Evolutionary conservation across 257 asterid genomes (phyloP).

Genomic region (Lavandula angustifolia): DNA sequence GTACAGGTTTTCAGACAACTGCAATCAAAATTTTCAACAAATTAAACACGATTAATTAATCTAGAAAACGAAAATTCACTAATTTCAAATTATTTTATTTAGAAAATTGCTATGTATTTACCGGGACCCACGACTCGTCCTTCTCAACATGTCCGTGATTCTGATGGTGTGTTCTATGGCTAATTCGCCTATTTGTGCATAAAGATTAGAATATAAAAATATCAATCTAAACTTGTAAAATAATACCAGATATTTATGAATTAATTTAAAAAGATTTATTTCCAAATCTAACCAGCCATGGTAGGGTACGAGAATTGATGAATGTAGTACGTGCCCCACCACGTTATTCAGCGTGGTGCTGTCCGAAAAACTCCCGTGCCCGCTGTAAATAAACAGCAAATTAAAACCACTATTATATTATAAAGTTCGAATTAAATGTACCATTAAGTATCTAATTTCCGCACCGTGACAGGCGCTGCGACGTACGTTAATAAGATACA

Average conservation of each 20-base stretch:
- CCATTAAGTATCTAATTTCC: no score
- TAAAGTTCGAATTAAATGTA: no score
- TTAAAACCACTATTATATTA: neutral
- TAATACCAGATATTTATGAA: no score
- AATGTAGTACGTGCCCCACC: conserved; percentile 67
- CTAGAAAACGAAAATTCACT: no score
- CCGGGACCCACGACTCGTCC: conserved; percentile 83
- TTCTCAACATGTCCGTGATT: conserved; percentile 72
- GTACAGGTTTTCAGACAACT: conserved; percentile 55
- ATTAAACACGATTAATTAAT: no score
- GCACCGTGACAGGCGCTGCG: no score
- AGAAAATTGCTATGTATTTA: conserved; percentile 33
- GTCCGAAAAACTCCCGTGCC: conserved; percentile 76
- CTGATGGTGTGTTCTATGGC: conserved; percentile 77
- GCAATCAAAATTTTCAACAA: no score
- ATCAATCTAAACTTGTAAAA: no score
- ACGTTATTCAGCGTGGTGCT: conserved; percentile 46
- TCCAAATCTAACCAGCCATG: conserved; percentile 60
- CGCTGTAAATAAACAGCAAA: conserved; percentile 44
- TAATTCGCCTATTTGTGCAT: conserved; percentile 54
- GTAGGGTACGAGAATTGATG: conserved; percentile 61
- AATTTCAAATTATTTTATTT: no score
- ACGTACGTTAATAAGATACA: no score
- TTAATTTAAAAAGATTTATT: neutral
- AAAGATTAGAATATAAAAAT: no score